Conservation (phyloP, 2,329 filamentous ascomycete species). For the Calonectria fujianensis region DNA sequence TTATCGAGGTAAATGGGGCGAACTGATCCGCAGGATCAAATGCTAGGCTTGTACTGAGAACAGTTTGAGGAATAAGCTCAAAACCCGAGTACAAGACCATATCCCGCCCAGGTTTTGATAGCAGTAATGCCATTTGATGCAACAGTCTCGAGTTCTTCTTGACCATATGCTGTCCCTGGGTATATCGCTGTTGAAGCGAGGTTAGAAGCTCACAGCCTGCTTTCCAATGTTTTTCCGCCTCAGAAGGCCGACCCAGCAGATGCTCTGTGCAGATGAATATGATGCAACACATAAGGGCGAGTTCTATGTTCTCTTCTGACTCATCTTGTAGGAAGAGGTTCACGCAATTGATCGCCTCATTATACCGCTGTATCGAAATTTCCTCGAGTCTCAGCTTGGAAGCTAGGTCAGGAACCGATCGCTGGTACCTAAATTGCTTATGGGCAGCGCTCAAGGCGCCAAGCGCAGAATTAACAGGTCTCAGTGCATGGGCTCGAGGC, state of each 20-base stretch:
- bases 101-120: not conserved
- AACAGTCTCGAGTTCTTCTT: not conserved
- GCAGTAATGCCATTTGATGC: not conserved
- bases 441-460: not conserved
- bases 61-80: not conserved
- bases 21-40: not conserved
- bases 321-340: not conserved
- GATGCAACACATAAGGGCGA: not conserved
- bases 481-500: not conserved
- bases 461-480: not conserved
- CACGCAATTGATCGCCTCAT: not conserved
- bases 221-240: not conserved
- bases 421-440: not conserved
- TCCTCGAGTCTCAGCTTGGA: not conserved
- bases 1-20: not conserved
- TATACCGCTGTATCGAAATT: not conserved
- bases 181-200: not conserved
- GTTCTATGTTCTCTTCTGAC: not conserved
- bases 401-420: no score
- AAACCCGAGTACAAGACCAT: not conserved
- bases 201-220: no score
- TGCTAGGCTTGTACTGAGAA: not conserved
- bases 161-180: no score
- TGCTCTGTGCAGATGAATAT: not conserved
- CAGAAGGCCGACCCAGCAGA: not conserved